Conservation (phyloP, 139 green algal species). For the Nannochloris sp. region DNA sequence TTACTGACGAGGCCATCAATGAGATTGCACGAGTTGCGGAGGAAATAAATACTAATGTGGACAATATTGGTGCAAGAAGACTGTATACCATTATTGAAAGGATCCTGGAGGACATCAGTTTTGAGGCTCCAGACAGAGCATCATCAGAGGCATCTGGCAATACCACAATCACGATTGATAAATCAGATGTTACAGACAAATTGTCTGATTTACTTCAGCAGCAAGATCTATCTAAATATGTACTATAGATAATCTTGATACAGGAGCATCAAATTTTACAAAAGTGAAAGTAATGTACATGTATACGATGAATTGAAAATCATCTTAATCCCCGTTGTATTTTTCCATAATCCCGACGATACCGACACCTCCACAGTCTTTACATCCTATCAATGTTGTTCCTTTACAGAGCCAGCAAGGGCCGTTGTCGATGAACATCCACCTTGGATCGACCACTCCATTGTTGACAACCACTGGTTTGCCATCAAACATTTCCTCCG, state of each 20-base stretch:
- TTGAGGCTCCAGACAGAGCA: conserved; percentile 77
- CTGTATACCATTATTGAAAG: conserved; percentile 91
- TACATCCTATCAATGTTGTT: conserved; percentile 1
- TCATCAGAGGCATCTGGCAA: background rate
- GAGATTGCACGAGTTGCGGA: conserved; percentile 70
- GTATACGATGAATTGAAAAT: background rate
- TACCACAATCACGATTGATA: conserved; percentile 45
- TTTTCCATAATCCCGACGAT: conserved; percentile 2
- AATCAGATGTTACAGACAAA: conserved; percentile 40
- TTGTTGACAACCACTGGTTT: background rate
- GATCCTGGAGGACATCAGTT: conserved; percentile 87
- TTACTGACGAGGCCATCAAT: conserved; percentile 69
- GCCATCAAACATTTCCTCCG: conserved; percentile 10
- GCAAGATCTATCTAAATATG: conserved; percentile 65
- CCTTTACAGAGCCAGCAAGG: conserved; percentile 23
- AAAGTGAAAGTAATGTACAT: conserved; percentile 4
- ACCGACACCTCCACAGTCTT: conserved; percentile 12
- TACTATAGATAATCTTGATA: conserved; percentile 36
- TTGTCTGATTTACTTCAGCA: conserved; percentile 59
- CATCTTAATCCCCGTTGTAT: conserved; percentile 11
- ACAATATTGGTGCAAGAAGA: conserved; percentile 91
- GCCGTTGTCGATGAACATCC: conserved; percentile 1
- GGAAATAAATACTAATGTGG: conserved; percentile 68
- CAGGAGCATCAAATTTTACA: background rate
- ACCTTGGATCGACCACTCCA: background rate